Conservation (phyloP, 2,329 filamentous ascomycete genomes). For the Nakataea oryzae region DNA sequence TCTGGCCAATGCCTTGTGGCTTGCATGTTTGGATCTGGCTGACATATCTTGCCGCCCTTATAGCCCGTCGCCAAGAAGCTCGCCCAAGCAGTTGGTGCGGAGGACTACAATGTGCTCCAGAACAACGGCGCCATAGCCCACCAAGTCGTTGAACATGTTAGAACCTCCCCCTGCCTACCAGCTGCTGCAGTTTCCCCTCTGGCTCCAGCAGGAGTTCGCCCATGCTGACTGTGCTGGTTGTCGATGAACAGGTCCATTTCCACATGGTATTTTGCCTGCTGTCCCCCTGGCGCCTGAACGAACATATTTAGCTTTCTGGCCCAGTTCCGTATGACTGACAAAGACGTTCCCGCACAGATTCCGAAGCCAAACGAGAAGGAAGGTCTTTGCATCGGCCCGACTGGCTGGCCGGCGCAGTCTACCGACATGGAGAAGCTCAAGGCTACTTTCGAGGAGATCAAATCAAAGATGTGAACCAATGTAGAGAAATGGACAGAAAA, state of each 20-base stretch:
- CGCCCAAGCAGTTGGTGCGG: constrained; percentile 61
- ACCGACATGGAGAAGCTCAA: constrained; percentile 77
- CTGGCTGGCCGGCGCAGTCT: constrained; percentile 68
- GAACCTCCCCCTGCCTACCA: constrained; percentile 16
- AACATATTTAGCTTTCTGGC: background rate
- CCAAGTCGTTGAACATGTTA: constrained; percentile 84
- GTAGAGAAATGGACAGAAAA: background rate
- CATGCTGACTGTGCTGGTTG: background rate
- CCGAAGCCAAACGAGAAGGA: constrained; percentile 82
- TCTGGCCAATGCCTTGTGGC: background rate
- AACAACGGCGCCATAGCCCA: constrained; percentile 92
- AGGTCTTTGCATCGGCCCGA: constrained; percentile 48
- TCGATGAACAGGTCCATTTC: constrained; percentile 64
- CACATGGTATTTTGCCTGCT: constrained; percentile 58
- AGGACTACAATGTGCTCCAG: constrained; percentile 88
- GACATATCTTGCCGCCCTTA: background rate
- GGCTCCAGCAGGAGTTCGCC: background rate
- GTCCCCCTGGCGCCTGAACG: too few species aligned
- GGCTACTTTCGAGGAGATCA: constrained; percentile 70
- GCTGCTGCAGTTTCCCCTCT: background rate
- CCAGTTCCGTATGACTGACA: background rate
- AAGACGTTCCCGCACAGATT: constrained; percentile 47
- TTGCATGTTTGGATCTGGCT: background rate
- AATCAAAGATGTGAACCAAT: constrained; percentile 64
- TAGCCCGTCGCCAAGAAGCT: constrained; percentile 80